Evolutionary conservation across 306 rosid genomes (phyloP).

Genomic region (Begonia loranthoides): DNA sequence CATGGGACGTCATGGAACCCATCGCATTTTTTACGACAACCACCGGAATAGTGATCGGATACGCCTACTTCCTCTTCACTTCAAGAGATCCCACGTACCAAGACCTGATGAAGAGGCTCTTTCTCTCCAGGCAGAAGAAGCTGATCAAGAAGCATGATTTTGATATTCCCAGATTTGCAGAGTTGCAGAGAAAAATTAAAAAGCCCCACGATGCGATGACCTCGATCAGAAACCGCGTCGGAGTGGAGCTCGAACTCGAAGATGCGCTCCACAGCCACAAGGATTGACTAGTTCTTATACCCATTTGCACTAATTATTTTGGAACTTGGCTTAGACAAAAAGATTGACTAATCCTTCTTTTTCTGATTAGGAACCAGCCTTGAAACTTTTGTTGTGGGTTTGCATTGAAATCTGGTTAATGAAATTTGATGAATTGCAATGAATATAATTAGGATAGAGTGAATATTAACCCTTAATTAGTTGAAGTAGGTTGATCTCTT

Average conservation of each 20-base stretch:
- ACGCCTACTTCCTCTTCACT: slow-evolving; percentile 76
- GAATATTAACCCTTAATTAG: no score
- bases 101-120: slow-evolving; percentile 81
- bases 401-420: no score
- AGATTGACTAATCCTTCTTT: no score
- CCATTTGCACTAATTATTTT: no score
- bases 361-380: no score
- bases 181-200: slow-evolving; percentile 42
- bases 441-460: no score
- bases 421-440: no score
- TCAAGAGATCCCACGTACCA: slow-evolving; percentile 92
- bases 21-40: slow-evolving; percentile 72
- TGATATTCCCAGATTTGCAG: slow-evolving; percentile 45
- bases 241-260: slow-evolving; percentile 53
- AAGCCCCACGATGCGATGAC: slow-evolving; percentile 34
- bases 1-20: slow-evolving; percentile 99
- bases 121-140: slow-evolving; percentile 69
- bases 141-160: slow-evolving; percentile 47
- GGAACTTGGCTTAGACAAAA: no score
- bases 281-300: no score
- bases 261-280: slow-evolving; percentile 15
- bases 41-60: slow-evolving; percentile 63
- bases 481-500: no score
- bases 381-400: no score
- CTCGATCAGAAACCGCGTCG: slow-evolving; percentile 39